Percentiles rank a stretch among this genome's conserved stretches.
Evolutionary conservation across 2,329 filamentous ascomycete species (phyloP).

Genomic region (Elsinoe ampelina): DNA sequence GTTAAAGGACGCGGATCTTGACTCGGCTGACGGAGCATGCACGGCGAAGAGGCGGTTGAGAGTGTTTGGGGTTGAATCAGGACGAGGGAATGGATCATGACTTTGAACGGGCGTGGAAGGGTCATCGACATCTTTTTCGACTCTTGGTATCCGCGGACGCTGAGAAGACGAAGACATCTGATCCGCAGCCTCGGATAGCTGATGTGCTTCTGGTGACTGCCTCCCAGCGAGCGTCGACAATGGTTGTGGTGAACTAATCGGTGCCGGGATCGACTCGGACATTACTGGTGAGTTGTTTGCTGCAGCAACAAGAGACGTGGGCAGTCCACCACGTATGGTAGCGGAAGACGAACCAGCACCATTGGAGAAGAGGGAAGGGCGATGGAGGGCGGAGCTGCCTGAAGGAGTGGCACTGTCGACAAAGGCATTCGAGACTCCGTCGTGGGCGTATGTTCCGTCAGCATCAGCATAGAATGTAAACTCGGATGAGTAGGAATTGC

Average conservation of each 20-base stretch:
- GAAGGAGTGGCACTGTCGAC: neutral
- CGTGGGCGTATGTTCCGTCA: neutral
- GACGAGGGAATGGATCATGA: slow-evolving; percentile 24
- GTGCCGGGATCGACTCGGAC: neutral
- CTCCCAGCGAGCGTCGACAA: slow-evolving; percentile 9
- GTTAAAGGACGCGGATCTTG: slow-evolving; percentile 35
- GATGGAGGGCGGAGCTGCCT: neutral
- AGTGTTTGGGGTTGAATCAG: slow-evolving; percentile 34
- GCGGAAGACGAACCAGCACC: neutral
- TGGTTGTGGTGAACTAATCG: neutral
- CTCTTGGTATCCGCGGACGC: slow-evolving; percentile 30
- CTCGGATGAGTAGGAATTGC: slow-evolving; percentile 6
- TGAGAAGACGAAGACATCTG: slow-evolving; percentile 13
- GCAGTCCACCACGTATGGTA: neutral
- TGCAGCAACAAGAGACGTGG: neutral
- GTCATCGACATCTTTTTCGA: slow-evolving; percentile 42
- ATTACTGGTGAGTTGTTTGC: neutral
- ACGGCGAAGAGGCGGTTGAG: slow-evolving; percentile 38
- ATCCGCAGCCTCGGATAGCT: neutral
- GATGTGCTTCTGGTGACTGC: neutral
- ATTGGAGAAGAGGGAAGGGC: slow-evolving; percentile 13
- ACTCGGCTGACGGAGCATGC: slow-evolving; percentile 28
- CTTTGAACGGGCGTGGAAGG: slow-evolving; percentile 32
- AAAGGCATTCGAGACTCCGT: neutral
- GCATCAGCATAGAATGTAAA: slow-evolving; percentile 6